Percentiles rank a stretch among this genome's conserved stretches.
Evolutionary conservation across 208 protist genomes (phyloP).

Genomic region (Leishmania major): DNA sequence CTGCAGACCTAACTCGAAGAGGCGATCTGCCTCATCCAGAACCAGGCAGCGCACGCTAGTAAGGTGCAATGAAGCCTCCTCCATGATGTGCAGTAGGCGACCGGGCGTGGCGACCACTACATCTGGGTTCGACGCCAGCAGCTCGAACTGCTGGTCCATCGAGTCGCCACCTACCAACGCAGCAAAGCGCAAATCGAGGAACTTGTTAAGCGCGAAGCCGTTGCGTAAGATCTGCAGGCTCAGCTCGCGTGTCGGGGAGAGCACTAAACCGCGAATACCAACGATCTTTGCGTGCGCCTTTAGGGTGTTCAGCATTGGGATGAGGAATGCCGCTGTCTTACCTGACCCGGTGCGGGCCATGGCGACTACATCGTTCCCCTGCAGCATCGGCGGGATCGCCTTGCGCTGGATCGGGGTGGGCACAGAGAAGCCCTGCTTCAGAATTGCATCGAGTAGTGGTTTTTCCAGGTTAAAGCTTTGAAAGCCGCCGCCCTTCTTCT

Average conservation of each 20-base stretch:
- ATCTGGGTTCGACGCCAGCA: constrained; percentile 97
- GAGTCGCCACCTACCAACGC: constrained; percentile 97
- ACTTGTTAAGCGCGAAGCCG: constrained; percentile 93
- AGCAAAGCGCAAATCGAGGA: constrained; percentile 92
- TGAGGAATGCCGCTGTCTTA: constrained; percentile 99
- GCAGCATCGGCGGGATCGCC: constrained; percentile 92
- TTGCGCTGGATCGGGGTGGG: constrained; percentile 99
- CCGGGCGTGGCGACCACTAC: constrained; percentile 99
- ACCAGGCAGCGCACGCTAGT: constrained; percentile 95
- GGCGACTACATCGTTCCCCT: constrained; percentile 98
- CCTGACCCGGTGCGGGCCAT: constrained; percentile 99
- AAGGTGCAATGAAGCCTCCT: constrained; percentile 95
- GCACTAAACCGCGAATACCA: constrained; percentile 96
- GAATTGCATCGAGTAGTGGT: constrained; percentile 91
- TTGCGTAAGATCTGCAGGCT: constrained; percentile 98
- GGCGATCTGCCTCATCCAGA: constrained; percentile 99
- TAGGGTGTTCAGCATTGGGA: constrained; percentile 97
- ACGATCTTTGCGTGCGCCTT: constrained; percentile 92
- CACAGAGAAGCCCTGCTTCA: constrained; percentile 96
- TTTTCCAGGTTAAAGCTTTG: constrained; percentile 91
- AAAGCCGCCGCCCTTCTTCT: constrained; percentile 89
- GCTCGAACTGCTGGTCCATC: constrained; percentile 98
- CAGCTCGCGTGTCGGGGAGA: constrained; percentile 99
- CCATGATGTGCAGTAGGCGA: constrained; percentile 97
- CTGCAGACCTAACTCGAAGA: constrained; percentile 98